These are phyloP conservation scores for Rutstroemia sp. DNA, from an alignment of 2,329 filamentous ascomycete genomes.

Conservation along the genomic window DNA sequence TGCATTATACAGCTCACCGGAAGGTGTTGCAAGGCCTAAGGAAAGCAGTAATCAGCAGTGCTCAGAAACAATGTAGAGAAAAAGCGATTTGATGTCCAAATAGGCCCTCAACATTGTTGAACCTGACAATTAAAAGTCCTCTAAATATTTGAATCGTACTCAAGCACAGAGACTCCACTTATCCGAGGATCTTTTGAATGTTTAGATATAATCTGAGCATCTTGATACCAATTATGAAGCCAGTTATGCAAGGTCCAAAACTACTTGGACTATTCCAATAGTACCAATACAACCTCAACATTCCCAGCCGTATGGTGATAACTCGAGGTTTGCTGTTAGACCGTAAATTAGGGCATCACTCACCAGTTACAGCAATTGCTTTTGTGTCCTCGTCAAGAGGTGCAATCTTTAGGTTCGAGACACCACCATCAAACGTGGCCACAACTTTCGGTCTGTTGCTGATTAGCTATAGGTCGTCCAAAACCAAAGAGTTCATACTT, in stretches of 20 bases:
- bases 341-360: neutral
- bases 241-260: too few relatives aligned
- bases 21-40: constrained; percentile 53
- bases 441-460: constrained; percentile 38
- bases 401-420: constrained; percentile 54
- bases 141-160: too few relatives aligned
- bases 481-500: constrained; percentile 16
- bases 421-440: constrained; percentile 40
- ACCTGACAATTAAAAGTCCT: too few relatives aligned
- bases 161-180: too few relatives aligned
- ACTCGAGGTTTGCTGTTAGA: neutral
- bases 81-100: too few relatives aligned
- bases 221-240: too few relatives aligned
- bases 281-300: too few relatives aligned
- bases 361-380: constrained; percentile 46
- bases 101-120: too few relatives aligned
- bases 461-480: constrained; percentile 4
- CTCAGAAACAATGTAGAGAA: neutral
- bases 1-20: constrained; percentile 63
- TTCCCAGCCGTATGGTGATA: neutral
- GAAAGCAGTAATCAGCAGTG: neutral
- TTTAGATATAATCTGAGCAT: too few relatives aligned
- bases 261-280: neutral
- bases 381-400: constrained; percentile 41
- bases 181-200: too few relatives aligned